Conservation (phyloP, 176 grass and related monocot species). For the Echinochloa phyllopogon region DNA sequence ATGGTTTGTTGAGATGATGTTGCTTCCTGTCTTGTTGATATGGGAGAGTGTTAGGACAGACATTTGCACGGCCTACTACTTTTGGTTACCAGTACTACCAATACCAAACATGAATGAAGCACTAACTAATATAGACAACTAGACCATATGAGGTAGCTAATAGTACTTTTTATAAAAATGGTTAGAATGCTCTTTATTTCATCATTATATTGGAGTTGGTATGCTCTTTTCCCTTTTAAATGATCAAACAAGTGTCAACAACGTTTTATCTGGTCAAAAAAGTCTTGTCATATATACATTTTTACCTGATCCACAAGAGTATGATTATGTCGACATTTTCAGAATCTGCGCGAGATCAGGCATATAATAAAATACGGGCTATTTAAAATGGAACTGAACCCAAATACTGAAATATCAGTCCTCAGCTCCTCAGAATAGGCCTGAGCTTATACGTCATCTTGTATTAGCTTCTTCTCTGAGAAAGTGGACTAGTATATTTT, state of each 20-base stretch:
- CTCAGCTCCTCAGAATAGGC: background rate
- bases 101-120: constrained; percentile 27
- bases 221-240: background rate
- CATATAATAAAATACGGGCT: background rate
- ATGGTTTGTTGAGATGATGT: constrained; percentile 62
- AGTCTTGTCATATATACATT: background rate
- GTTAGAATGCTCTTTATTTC: background rate
- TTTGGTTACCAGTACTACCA: constrained; percentile 23
- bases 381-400: background rate
- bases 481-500: background rate
- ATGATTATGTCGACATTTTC: constrained; percentile 25
- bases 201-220: background rate
- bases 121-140: background rate
- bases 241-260: background rate
- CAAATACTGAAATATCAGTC: background rate
- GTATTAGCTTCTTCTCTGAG: background rate
- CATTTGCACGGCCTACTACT: constrained; percentile 54
- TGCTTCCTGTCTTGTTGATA: constrained; percentile 40
- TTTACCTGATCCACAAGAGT: constrained; percentile 31
- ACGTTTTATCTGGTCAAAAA: background rate
- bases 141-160: background rate
- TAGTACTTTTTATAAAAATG: background rate
- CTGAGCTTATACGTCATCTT: background rate
- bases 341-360: constrained; percentile 20
- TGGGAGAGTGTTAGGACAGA: constrained; percentile 39